Evolutionary conservation across 208 protist species (phyloP), one percentile per base, ranked within the genome.

Genomic region (Herpetomonas samuelpessoai): DNA sequence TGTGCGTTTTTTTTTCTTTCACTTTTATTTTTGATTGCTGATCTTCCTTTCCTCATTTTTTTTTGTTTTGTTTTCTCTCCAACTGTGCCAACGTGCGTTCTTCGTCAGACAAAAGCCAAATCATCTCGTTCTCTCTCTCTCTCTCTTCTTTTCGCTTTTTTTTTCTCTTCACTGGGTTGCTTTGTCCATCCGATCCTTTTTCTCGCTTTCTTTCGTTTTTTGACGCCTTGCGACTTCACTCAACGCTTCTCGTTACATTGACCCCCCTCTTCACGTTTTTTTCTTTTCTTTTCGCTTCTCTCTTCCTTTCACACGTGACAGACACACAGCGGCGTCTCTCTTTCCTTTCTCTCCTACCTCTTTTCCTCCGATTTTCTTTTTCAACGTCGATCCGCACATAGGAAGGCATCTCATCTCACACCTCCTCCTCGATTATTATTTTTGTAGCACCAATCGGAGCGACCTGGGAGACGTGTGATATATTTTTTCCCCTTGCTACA

Each of bases 51-150:
- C 51, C 47, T n/a, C n/a, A n/a, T n/a, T n/a, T n/a, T n/a, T n/a
- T n/a, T n/a, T n/a, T n/a, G n/a, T n/a, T n/a, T n/a, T n/a, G n/a
- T n/a, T 49, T 18, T 47, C 18, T 57, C n/a, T 29, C 21, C 44
- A 35, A 6, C 9, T 7, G 24, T 6, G 12, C 9, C 7, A n/a
- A 3, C 38, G 27, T 30, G 49, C 29, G 52, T 25, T 35, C 19
- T 28, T 57, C 52, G 65, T 61, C 24, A 56, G 45, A 68, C 26
- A 44, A 38, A 64, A 49, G 14, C 44, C 44, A 21, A 48, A 57
- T 48, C 28, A 52, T n/a, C n/a, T n/a, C n/a, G n/a, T n/a, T n/a
- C n/a, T n/a, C n/a, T n/a, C 35, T 18, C 35, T 41, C 35, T 41
- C 35, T 41, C 35, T 41, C 35, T 41, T 14, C 6, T 14, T 41